These are phyloP conservation scores for Moesziomyces globuligerus DNA, from an alignment of 1,284 basidiomycete genomes.

Conservation along the genomic window DNA sequence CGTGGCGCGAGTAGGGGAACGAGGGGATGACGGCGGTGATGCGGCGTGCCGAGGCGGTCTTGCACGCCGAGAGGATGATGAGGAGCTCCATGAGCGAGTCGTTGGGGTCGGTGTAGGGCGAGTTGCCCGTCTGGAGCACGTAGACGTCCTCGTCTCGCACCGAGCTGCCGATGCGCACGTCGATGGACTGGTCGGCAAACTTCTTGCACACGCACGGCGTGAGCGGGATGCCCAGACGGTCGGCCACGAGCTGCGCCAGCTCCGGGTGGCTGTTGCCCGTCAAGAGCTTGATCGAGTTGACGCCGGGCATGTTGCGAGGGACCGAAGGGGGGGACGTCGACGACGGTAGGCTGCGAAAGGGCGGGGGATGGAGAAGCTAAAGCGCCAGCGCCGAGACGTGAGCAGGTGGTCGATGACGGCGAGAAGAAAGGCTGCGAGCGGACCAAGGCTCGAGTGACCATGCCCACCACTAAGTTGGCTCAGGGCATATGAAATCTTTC, in stretches of 20 bases:
- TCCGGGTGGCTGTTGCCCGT: constrained; percentile 97
- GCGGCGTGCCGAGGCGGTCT: constrained; percentile 92
- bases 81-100: constrained; percentile 74
- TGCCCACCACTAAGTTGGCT: too few relatives aligned
- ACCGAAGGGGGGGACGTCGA: background rate
- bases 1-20: constrained; percentile 95
- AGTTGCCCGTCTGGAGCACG: constrained; percentile 65
- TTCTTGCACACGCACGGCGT: constrained; percentile 92
- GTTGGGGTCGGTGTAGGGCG: constrained; percentile 63
- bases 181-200: constrained; percentile 88
- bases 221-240: constrained; percentile 89
- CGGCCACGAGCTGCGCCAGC: constrained; percentile 91
- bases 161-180: constrained; percentile 76
- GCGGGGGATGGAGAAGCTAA: background rate
- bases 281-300: constrained; percentile 82
- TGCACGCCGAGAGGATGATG: constrained; percentile 91
- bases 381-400: constrained; percentile 2
- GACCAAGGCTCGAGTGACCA: background rate
- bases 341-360: background rate
- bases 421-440: background rate
- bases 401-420: background rate
- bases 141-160: constrained; percentile 83
- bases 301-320: constrained; percentile 53
- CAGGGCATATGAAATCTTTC: background rate
- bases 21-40: constrained; percentile 99